Evolutionary conservation across 352 stramenopile species (phyloP), one percentile per base, ranked within the genome.

Genomic region (Aphanomyces cochlioides): DNA sequence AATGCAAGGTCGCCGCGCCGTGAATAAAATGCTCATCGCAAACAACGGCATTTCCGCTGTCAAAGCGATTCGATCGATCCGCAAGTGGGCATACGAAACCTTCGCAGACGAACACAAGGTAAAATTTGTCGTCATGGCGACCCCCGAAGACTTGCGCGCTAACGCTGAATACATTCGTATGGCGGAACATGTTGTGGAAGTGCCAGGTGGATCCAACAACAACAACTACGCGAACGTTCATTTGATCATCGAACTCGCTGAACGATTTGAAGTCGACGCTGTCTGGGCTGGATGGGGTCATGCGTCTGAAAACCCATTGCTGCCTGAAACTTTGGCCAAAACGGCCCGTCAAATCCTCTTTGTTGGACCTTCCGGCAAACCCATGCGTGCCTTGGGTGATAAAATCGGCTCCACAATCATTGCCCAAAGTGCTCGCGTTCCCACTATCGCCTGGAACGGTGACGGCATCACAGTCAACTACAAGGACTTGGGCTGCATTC

Each of bases 141-240:
- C 98, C 54, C 97, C 98, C 3, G 98, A 99, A 73, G 98, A 99
- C 86, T 81, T 99, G 56, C 85, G 96, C 63, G 97, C 98, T 34
- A 99, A 99, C 77, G 98, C 98, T 37, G 98, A 99, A 85, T 99
- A 99, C 85, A 99, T 99, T 75, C 96, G 98, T 70, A 99, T 99
- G 96, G 97, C 94, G 58, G 97, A 99, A 78, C 91, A 99, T 75
- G 98, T 99, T 56, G 96, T 99, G 37, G 97, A 99, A 79, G 98
- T 99, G 58, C 98, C 98, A 21, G 97, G 98, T 63, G 98, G 98
- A 61, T 97, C 96, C 59, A 99, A 99, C 89, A 99, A 99, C 86
- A 98, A 99, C 92, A 99, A 99, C 87, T 99, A 99, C 80, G 97
- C 97, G 75, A 99, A 99, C 83, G 97, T 99, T 15, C 89, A 88